Conservation (phyloP, 495 filamentous ascomycete species). For the Penicillium riverlandense region DNA sequence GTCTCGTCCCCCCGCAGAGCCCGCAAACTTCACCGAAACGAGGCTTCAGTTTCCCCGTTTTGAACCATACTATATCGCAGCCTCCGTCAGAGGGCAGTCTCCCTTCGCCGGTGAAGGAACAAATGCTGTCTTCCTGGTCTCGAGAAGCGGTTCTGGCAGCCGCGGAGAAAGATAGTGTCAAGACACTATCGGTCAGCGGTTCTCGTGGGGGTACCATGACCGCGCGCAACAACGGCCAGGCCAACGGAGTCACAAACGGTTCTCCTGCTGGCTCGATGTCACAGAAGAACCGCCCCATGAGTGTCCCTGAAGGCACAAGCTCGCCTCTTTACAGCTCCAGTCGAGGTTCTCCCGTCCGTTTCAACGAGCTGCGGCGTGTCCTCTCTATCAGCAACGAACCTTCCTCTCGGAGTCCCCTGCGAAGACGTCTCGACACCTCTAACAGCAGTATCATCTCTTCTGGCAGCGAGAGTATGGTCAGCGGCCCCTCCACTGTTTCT, state of each 20-base stretch:
- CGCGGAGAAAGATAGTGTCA: conserved; percentile 58
- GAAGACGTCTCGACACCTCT: conserved; percentile 28
- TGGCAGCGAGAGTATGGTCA: conserved; percentile 42
- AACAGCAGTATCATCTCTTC: conserved; percentile 33
- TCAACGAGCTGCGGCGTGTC: conserved; percentile 80
- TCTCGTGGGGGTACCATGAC: conserved; percentile 57
- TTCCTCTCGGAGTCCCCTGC: conserved; percentile 31
- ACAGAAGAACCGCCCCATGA: conserved; percentile 28
- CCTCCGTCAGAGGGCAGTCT: conserved; percentile 30
- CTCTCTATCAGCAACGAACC: conserved; percentile 45
- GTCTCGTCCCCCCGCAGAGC: conserved; percentile 56
- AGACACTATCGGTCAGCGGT: conserved; percentile 63
- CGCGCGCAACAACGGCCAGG: conserved; percentile 43
- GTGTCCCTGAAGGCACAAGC: conserved; percentile 41
- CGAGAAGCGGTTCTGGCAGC: conserved; percentile 61
- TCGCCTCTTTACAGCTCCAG: conserved; percentile 48
- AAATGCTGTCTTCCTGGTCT: conserved; percentile 71
- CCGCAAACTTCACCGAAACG: conserved; percentile 67
- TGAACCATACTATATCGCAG: conserved; percentile 28
- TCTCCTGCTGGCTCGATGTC: conserved; percentile 22
- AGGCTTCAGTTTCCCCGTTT: conserved; percentile 51
- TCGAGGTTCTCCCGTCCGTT: conserved; percentile 63
- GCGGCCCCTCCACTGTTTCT: conserved; percentile 29
- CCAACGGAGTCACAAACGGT: conserved; percentile 43
- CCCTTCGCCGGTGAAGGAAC: conserved; percentile 48